A percentile compares a stretch with the other conserved stretches of the same genome.
Conservation (phyloP, 2,329 filamentous ascomycete genomes). For the Arthroderma sp. region DNA sequence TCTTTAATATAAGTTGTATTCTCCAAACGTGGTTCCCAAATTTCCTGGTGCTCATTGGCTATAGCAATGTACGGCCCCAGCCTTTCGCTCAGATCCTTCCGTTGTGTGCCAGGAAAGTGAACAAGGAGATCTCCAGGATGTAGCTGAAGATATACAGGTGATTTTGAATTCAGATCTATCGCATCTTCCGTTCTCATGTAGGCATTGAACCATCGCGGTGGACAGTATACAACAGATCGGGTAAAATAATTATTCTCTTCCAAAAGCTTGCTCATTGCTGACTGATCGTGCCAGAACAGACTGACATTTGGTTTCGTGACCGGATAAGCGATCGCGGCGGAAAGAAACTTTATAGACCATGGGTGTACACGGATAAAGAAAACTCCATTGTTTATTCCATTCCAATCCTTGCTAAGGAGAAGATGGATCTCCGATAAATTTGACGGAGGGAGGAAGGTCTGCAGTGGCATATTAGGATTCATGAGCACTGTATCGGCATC, state of each 20-base stretch:
- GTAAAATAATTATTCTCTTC: constrained; percentile 10
- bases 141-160: constrained; percentile 6
- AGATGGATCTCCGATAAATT: constrained; percentile 18
- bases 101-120: constrained; percentile 10
- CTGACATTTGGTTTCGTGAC: constrained; percentile 12
- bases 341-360: constrained; percentile 22
- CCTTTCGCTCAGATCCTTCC: constrained; percentile 1
- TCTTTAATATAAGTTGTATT: constrained; percentile 6
- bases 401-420: constrained; percentile 20
- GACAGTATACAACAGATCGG: constrained; percentile 9
- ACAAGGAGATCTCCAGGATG: constrained; percentile 11
- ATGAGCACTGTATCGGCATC: constrained; percentile 23
- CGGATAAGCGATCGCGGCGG: constrained; percentile 17
- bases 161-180: constrained; percentile 1
- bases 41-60: constrained; percentile 6
- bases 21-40: constrained; percentile 8
- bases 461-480: constrained; percentile 21
- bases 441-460: constrained; percentile 22
- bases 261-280: constrained; percentile 5
- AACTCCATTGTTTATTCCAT: constrained; percentile 23
- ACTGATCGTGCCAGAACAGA: constrained; percentile 14
- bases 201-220: constrained; percentile 12
- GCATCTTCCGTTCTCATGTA: constrained; percentile 8
- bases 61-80: constrained; percentile 10
- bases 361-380: constrained; percentile 23